phyloP scores from a whole-genome alignment of 371 early-diverging fungal species.

The Chytridiales sp. region DNA sequence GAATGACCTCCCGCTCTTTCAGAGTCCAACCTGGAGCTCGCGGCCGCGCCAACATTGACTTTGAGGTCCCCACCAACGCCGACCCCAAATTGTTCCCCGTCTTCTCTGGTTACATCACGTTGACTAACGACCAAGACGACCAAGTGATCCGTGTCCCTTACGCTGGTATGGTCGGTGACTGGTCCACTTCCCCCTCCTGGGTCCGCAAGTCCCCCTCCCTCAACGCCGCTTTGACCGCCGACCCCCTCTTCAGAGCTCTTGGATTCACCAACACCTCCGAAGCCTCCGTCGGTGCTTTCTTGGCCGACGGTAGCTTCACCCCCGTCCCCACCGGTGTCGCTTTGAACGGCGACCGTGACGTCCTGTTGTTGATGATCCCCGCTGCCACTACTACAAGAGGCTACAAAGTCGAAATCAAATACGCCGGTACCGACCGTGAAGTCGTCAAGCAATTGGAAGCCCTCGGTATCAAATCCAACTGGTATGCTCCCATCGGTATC shows the following conservation, averaged over 20 bases:
- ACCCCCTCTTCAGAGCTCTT: too few relatives aligned
- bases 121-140: background rate
- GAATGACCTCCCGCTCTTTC: conserved; percentile 7
- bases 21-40: conserved; percentile 22
- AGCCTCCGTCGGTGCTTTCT: background rate
- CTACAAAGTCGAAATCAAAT: background rate
- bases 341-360: background rate
- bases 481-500: background rate
- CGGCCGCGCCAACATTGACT: conserved; percentile 9
- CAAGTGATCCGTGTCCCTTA: conserved; percentile 22
- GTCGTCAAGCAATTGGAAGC: background rate
- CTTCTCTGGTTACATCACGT: conserved; percentile 26
- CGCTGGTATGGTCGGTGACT: conserved; percentile 24
- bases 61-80: conserved; percentile 16
- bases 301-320: background rate
- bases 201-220: background rate
- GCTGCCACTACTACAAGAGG: background rate
- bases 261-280: background rate
- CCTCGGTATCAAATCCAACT: background rate
- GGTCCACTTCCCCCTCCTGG: conserved; percentile 2
- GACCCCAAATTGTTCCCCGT: conserved; percentile 13
- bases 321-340: background rate
- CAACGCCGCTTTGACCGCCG: background rate
- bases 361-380: background rate
- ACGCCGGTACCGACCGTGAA: background rate